Conservation (phyloP, 305 asterid species). For the Fraxinus floribunda region DNA sequence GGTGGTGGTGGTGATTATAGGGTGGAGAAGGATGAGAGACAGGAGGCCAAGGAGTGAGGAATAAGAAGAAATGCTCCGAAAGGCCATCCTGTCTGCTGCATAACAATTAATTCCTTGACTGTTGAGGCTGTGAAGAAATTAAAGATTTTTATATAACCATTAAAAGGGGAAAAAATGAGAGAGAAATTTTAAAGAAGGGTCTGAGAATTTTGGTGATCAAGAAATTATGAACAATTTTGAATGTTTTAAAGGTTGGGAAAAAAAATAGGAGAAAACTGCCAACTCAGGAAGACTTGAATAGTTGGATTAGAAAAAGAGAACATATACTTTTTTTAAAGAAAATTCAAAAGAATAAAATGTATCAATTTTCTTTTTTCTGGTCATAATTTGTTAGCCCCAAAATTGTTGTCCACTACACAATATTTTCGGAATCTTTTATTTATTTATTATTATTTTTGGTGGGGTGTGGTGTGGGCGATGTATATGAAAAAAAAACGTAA, state of each 20-base stretch:
- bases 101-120: neutral
- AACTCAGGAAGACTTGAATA: too few species aligned
- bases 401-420: too few species aligned
- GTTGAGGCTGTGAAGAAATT: neutral
- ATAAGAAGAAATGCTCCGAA: constrained; percentile 31
- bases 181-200: constrained; percentile 17
- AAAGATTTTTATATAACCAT: constrained; percentile 13
- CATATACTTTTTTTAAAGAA: too few species aligned
- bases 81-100: constrained; percentile 67
- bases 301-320: too few species aligned
- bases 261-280: too few species aligned
- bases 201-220: constrained; percentile 14
- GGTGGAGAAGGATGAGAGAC: constrained; percentile 57
- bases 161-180: constrained; percentile 8
- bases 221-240: neutral
- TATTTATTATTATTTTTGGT: too few species aligned
- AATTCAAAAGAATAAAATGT: too few species aligned
- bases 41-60: constrained; percentile 67
- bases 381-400: too few species aligned
- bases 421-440: too few species aligned
- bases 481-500: too few species aligned
- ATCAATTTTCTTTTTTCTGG: too few species aligned
- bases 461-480: too few species aligned
- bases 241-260: constrained; percentile 19
- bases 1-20: constrained; percentile 27